Evolutionary conservation across 2,329 filamentous ascomycete species (phyloP).

Genomic region (Pestalotiopsis sp.): DNA sequence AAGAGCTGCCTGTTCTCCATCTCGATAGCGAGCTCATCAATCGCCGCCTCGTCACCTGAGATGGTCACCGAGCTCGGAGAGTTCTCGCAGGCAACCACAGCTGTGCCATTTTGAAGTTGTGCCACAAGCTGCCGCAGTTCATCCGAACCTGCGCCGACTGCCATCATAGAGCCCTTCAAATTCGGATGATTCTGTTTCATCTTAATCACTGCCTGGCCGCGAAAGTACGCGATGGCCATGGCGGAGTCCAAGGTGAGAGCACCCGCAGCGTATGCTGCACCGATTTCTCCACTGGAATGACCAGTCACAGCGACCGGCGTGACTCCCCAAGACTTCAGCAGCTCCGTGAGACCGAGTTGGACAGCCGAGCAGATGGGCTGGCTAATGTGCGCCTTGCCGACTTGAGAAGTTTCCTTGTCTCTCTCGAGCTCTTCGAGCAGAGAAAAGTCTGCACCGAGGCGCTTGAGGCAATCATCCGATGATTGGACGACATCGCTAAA

Average conservation of each 20-base stretch:
- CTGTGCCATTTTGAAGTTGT: constrained; percentile 24
- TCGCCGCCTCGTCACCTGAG: constrained; percentile 23
- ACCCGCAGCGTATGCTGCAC: constrained; percentile 29
- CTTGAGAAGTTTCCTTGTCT: constrained; percentile 20
- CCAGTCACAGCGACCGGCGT: constrained; percentile 29
- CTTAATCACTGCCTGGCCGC: constrained; percentile 41
- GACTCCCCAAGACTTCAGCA: constrained; percentile 34
- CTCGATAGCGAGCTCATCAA: constrained; percentile 22
- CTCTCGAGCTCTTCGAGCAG: constrained; percentile 23
- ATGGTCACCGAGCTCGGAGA: constrained; percentile 24
- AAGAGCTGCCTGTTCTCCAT: constrained; percentile 22
- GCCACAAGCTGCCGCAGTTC: constrained; percentile 33
- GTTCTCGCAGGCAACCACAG: constrained; percentile 28
- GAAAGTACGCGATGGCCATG: constrained; percentile 32
- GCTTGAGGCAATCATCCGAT: constrained; percentile 20
- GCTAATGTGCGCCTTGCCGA: constrained; percentile 28
- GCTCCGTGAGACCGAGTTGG: constrained; percentile 42
- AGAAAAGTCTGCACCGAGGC: constrained; percentile 24
- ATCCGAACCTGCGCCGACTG: constrained; percentile 47
- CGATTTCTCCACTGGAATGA: constrained; percentile 27
- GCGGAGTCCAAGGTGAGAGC: constrained; percentile 25
- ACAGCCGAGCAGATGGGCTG: constrained; percentile 42
- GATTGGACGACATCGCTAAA: constrained; percentile 20
- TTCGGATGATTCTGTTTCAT: constrained; percentile 39
- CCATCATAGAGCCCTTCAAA: constrained; percentile 54